These are phyloP conservation scores for Phytopythium cucurbitacearum DNA, from an alignment of 352 stramenopile genomes.

Conservation along the genomic window DNA sequence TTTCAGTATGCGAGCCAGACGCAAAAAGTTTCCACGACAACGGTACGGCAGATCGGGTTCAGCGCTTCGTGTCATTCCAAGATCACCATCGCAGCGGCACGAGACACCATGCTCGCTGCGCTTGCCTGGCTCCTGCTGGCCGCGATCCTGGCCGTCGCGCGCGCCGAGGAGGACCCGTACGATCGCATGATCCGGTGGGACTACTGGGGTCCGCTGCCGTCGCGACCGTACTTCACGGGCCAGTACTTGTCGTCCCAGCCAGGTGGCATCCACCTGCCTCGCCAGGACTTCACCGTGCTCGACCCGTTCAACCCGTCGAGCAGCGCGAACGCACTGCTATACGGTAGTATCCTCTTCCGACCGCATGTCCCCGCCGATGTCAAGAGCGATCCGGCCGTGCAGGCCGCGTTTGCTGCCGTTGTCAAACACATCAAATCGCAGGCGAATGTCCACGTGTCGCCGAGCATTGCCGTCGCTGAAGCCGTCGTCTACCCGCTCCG, in stretches of 20 bases:
- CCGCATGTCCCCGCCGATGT: slow-evolving; percentile 24
- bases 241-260: slow-evolving; percentile 53
- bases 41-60: too few species aligned
- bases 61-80: background rate
- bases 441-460: slow-evolving; percentile 35
- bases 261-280: slow-evolving; percentile 30
- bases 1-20: too few species aligned
- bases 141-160: background rate
- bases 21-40: too few species aligned
- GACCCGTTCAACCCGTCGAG: slow-evolving; percentile 55
- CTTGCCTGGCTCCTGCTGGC: slow-evolving; percentile 6
- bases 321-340: slow-evolving; percentile 35
- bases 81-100: too few species aligned
- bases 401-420: slow-evolving; percentile 36
- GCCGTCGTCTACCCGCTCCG: slow-evolving; percentile 43
- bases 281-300: slow-evolving; percentile 46
- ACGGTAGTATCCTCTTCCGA: slow-evolving; percentile 53
- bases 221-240: slow-evolving; percentile 45
- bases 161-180: slow-evolving; percentile 6
- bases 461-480: slow-evolving; percentile 20
- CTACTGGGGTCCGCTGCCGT: slow-evolving; percentile 52
- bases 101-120: slow-evolving; percentile 4
- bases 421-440: slow-evolving; percentile 31
- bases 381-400: slow-evolving; percentile 32
- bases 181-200: slow-evolving; percentile 43